Conservation (phyloP, 805 yeast species). For the Ogataea nakhonphanomensis region DNA sequence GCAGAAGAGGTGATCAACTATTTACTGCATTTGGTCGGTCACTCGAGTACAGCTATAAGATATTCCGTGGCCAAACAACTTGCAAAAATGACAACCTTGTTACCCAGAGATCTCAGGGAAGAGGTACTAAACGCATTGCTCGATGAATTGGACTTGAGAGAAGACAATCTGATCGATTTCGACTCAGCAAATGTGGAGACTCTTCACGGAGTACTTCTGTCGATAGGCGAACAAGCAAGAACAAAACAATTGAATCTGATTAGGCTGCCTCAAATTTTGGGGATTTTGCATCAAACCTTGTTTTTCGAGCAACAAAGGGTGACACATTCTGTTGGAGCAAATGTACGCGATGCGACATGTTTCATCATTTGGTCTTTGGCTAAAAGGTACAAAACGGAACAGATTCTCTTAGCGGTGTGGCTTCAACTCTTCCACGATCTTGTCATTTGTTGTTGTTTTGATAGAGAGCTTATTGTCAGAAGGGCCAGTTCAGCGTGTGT, state of each 20-base stretch:
- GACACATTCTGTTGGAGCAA: conserved; percentile 55
- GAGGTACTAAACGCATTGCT: conserved; percentile 40
- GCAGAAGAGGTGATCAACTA: conserved; percentile 50
- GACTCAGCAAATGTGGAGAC: conserved; percentile 38
- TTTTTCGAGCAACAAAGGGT: conserved; percentile 56
- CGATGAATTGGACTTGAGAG: conserved; percentile 31
- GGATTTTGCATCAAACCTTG: conserved; percentile 44
- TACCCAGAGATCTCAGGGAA: conserved; percentile 35
- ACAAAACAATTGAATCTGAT: conserved; percentile 16
- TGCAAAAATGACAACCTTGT: conserved; percentile 41
- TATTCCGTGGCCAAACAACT: conserved; percentile 66
- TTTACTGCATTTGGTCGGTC: conserved; percentile 42
- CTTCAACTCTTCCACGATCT: conserved; percentile 36
- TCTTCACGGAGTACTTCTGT: conserved; percentile 58
- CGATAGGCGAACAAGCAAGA: conserved; percentile 47
- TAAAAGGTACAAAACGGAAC: conserved; percentile 33
- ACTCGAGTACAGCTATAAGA: conserved; percentile 54
- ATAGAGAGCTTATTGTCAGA: conserved; percentile 68
- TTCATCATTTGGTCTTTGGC: conserved; percentile 79
- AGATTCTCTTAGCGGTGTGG: conserved; percentile 19
- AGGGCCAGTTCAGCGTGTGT: conserved; percentile 83
- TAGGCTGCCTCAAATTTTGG: conserved; percentile 27
- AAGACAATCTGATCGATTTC: conserved; percentile 21
- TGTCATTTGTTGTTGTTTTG: conserved; percentile 58
- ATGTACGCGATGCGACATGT: conserved; percentile 80